Percentiles rank a stretch among this genome's conserved stretches.
Evolutionary conservation across 2,329 filamentous ascomycete genomes (phyloP).

Genomic region (Berkeleyomyces rouxiae): DNA sequence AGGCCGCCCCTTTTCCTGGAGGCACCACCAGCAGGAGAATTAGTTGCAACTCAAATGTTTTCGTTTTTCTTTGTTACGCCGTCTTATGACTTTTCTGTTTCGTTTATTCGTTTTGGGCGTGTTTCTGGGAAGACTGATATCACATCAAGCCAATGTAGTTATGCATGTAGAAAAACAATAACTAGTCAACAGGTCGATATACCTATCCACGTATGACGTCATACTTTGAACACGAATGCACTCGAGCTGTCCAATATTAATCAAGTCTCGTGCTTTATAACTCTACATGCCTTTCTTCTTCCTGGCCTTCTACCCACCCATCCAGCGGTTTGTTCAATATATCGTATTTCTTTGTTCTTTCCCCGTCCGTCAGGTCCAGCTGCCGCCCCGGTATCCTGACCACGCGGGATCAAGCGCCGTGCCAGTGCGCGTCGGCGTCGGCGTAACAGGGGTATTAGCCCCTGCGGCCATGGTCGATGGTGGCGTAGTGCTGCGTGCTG

Average conservation of each 20-base stretch:
- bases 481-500: constrained; percentile 6
- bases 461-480: background rate
- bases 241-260: background rate
- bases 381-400: background rate
- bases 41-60: background rate
- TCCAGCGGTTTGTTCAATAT: too few relatives aligned
- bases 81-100: background rate
- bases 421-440: constrained; percentile 1
- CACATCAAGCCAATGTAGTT: background rate
- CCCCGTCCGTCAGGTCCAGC: constrained; percentile 1
- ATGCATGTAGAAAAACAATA: too few relatives aligned
- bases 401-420: background rate
- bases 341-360: background rate
- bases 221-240: background rate
- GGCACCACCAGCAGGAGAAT: too few relatives aligned
- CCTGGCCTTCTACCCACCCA: background rate
- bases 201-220: background rate
- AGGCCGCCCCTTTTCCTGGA: too few relatives aligned
- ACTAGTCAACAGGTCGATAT: background rate
- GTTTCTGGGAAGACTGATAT: background rate
- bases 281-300: background rate
- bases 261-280: background rate
- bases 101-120: background rate
- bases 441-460: constrained; percentile 6
- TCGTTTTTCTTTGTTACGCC: background rate